phyloP scores from a whole-genome alignment of 352 stramenopile genomes.

The Halophytophthora batemanensis region DNA sequence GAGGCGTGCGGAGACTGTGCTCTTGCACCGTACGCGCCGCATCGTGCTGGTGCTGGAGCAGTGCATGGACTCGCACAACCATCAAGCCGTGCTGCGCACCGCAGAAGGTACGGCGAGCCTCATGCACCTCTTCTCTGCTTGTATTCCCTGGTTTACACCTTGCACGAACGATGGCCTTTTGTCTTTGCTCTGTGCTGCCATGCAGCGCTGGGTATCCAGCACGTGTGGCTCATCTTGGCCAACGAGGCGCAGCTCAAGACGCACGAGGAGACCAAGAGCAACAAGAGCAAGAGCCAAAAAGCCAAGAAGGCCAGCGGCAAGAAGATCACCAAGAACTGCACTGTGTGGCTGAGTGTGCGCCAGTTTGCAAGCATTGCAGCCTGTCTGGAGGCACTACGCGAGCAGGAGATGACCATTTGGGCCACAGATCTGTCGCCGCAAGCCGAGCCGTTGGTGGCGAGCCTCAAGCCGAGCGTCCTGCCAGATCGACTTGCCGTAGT shows the following conservation, averaged over 20 bases:
- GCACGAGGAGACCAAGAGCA: slow-evolving; percentile 48
- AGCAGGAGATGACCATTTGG: slow-evolving; percentile 82
- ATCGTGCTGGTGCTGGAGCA: slow-evolving; percentile 79
- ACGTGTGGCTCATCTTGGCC: slow-evolving; percentile 82
- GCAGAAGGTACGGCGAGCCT: slow-evolving; percentile 65
- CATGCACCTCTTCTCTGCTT: background rate
- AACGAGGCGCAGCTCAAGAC: slow-evolving; percentile 69
- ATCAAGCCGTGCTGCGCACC: slow-evolving; percentile 90
- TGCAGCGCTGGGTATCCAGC: slow-evolving; percentile 88
- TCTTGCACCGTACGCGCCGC: slow-evolving; percentile 55
- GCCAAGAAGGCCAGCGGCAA: slow-evolving; percentile 46
- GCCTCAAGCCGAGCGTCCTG: slow-evolving; percentile 53
- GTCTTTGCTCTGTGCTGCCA: slow-evolving; percentile 31
- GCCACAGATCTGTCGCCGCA: slow-evolving; percentile 87
- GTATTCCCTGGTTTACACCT: background rate
- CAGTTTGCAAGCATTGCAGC: slow-evolving; percentile 82
- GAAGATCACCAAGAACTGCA: slow-evolving; percentile 80
- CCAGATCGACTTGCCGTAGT: slow-evolving; percentile 89
- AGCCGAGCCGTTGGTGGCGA: slow-evolving; percentile 40
- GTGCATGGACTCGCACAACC: slow-evolving; percentile 82
- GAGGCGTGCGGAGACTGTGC: slow-evolving; percentile 67
- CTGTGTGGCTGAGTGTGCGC: slow-evolving; percentile 81
- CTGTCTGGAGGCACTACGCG: slow-evolving; percentile 70
- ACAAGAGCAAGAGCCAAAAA: slow-evolving; percentile 30
- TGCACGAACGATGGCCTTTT: background rate